Evolutionary conservation across 176 grass and related monocot genomes (phyloP).

Genomic region (Sorghum bicolor): DNA sequence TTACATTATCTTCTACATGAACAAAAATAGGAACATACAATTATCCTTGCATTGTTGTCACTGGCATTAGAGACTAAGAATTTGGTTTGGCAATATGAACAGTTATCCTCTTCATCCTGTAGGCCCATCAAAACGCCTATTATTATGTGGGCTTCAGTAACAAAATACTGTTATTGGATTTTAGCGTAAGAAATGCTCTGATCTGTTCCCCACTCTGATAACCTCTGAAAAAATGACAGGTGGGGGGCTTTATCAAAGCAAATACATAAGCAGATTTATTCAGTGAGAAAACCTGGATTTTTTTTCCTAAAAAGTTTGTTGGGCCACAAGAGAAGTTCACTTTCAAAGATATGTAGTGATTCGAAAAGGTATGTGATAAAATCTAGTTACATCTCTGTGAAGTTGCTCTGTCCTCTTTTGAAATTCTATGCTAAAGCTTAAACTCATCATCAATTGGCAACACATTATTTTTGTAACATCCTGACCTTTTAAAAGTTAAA

Average conservation of each 20-base stretch:
- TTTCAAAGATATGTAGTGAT: conserved; percentile 86
- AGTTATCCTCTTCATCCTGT: not conserved
- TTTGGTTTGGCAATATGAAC: not conserved
- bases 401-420: not conserved
- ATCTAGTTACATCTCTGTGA: not conserved
- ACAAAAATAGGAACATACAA: not conserved
- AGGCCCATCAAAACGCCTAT: not conserved
- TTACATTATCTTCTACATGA: not conserved
- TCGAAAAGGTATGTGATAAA: conserved; percentile 67
- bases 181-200: not conserved
- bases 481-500: too few relatives aligned
- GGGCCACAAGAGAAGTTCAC: conserved; percentile 84
- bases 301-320: conserved; percentile 73
- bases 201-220: not conserved
- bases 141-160: not conserved
- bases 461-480: not conserved
- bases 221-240: conserved; percentile 46
- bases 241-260: conserved; percentile 92
- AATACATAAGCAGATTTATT: conserved; percentile 92
- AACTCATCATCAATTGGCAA: not conserved
- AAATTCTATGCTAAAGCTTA: not conserved
- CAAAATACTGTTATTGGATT: not conserved
- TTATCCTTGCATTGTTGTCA: not conserved
- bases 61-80: not conserved
- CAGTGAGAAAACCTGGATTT: conserved; percentile 69